Percentiles rank a stretch among this genome's conserved stretches.
Evolutionary conservation across 1,284 basidiomycete species (phyloP).

Genomic region (Pseudomicrostroma phylloplanum): DNA sequence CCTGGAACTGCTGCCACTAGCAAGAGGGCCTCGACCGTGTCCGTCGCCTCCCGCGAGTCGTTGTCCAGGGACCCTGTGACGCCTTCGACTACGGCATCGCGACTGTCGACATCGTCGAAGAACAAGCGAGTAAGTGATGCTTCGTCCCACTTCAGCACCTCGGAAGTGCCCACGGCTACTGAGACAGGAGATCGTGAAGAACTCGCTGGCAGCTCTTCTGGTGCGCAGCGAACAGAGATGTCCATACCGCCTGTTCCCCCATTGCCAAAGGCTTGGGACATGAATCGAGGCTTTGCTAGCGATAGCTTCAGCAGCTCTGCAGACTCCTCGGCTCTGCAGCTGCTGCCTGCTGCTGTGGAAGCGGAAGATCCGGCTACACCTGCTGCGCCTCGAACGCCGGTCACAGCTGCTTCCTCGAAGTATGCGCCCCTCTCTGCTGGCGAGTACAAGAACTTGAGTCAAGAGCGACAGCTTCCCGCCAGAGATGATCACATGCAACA

Average conservation of each 20-base stretch:
- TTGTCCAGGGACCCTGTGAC: conserved; percentile 4
- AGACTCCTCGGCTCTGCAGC: too few relatives aligned
- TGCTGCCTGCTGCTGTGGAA: too few relatives aligned
- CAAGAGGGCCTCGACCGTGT: conserved; percentile 9
- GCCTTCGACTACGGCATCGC: conserved; percentile 4
- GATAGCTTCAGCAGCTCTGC: too few relatives aligned
- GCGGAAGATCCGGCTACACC: too few relatives aligned
- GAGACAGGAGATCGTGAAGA: not conserved
- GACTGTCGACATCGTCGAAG: not conserved
- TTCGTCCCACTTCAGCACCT: not conserved
- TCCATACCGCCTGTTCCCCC: conserved; percentile 92
- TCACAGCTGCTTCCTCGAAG: too few relatives aligned
- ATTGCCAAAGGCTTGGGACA: conserved; percentile 78
- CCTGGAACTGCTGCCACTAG: not conserved
- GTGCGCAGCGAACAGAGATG: not conserved
- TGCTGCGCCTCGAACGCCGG: too few relatives aligned
- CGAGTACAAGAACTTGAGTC: too few relatives aligned
- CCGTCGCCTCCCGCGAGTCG: conserved; percentile 5
- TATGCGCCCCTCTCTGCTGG: too few relatives aligned
- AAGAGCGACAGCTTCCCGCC: too few relatives aligned
- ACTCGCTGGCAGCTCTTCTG: not conserved
- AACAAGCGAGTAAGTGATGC: conserved; percentile 15
- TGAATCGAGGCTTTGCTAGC: too few relatives aligned
- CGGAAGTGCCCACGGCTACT: not conserved
- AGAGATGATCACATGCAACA: too few relatives aligned